Evolutionary conservation across 495 filamentous ascomycete species (phyloP).

Genomic region (Penicillium roqueforti): DNA sequence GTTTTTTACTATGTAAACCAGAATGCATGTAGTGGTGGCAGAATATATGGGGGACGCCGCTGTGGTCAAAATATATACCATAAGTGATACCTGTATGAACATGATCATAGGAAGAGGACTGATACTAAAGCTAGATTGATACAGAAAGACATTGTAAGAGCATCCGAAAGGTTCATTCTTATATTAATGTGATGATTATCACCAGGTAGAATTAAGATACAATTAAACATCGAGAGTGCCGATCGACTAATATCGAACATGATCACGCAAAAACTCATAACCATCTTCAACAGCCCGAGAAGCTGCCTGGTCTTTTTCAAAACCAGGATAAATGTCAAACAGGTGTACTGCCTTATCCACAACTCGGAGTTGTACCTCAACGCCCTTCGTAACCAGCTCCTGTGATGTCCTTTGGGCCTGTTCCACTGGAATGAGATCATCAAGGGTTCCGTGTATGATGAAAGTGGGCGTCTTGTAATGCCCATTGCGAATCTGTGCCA

Average conservation of each 20-base stretch:
- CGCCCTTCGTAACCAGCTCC: slow-evolving; percentile 21
- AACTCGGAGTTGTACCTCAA: slow-evolving; percentile 26
- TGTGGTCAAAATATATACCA: too few relatives aligned
- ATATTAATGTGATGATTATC: too few relatives aligned
- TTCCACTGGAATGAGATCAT: slow-evolving; percentile 44
- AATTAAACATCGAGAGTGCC: background rate
- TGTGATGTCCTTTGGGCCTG: slow-evolving; percentile 28
- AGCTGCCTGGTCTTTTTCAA: background rate
- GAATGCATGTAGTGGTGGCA: too few relatives aligned
- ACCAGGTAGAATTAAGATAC: background rate
- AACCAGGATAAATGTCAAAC: slow-evolving; percentile 20
- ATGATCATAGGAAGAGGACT: too few relatives aligned
- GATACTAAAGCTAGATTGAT: too few relatives aligned
- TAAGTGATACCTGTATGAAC: too few relatives aligned
- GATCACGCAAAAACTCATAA: background rate
- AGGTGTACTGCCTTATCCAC: slow-evolving; percentile 31
- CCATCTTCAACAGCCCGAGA: background rate
- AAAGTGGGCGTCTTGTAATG: slow-evolving; percentile 42
- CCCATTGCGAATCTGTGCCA: slow-evolving; percentile 31
- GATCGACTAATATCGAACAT: background rate
- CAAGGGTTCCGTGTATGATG: slow-evolving; percentile 41
- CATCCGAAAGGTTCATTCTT: too few relatives aligned
- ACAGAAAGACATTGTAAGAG: too few relatives aligned
- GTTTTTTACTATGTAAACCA: too few relatives aligned
- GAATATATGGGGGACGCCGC: too few relatives aligned